Evolutionary conservation across 2,329 filamentous ascomycete species (phyloP).

Genomic region (Cryphonectria parasitica): DNA sequence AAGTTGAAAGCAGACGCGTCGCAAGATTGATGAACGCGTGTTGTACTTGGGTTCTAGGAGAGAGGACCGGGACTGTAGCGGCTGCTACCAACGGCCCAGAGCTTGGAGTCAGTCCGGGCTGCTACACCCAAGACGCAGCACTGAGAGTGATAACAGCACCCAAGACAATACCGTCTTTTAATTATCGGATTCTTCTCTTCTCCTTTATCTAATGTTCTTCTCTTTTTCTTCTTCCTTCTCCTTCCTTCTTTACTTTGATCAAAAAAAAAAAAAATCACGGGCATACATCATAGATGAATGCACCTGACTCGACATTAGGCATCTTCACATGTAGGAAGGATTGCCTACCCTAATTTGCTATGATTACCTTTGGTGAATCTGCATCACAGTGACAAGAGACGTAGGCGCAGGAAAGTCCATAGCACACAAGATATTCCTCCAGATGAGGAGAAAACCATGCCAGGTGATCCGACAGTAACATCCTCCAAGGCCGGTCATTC

Average conservation of each 20-base stretch:
- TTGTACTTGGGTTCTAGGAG: neutral
- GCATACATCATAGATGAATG: neutral
- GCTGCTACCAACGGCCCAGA: neutral
- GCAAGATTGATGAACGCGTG: conserved; percentile 1
- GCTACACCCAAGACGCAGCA: neutral
- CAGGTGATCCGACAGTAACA: neutral
- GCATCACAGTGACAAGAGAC: neutral
- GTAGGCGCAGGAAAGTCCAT: neutral
- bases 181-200: neutral
- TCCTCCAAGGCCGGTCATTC: neutral
- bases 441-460: neutral
- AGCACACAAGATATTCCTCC: neutral
- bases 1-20: conserved; percentile 5
- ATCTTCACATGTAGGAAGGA: neutral
- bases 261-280: neutral
- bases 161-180: no score
- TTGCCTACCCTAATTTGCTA: neutral
- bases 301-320: neutral
- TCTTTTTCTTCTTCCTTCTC: neutral
- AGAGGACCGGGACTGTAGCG: neutral
- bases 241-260: no score
- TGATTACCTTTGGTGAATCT: neutral
- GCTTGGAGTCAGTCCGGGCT: neutral
- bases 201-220: neutral
- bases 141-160: neutral